Base-by-base conservation (phyloP, 768 basidiomycete genomes). In the Phlebiopsis flavidoalba region DNA sequence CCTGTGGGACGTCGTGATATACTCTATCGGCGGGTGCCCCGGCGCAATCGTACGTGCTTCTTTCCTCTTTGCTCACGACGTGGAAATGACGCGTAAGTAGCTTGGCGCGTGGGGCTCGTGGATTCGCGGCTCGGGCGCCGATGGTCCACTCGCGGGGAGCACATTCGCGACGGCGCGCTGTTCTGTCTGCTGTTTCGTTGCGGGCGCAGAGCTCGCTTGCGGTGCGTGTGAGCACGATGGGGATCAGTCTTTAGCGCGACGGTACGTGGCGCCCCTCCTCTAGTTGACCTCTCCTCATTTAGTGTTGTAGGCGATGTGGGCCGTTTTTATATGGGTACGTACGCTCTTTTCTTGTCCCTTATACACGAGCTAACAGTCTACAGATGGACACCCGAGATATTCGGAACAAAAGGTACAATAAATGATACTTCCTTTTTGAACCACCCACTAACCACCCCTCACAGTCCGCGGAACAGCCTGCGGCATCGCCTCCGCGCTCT, bases 1-100 rank as follows among this genome's bases (percentile, higher is more conserved):
- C 48, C 66, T 95, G 40, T 89, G 89, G 87, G 92, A 95, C 67
- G 87, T 93, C n/a, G 84, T 89, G 35, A 84, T 92, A 36, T 95
- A 91, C 65, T 89, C 93, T 0, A 62, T 93, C 7, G 93, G 89
- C 14, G 91, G 93, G 48, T 91, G 86, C 71, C 91, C 93, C 2
- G 93, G 93, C 45, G 85, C 92, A 8, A 76, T 94, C 54, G 92
- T 93, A 66, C 63, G 88, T 77, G 15, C 33, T 6, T 14, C 26
- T 12, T 3, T 50, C 3, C 46, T 1, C 19, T 17, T 31, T 26
- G 26, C 50, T 21, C 1, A 12, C 49, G n/a, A 33, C 22, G 5
- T 26, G 15, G 6, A 45, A 37, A 15, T 54, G 50, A 17, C 10
- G 7, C n/a, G 36, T 21, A 11, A 21, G 5, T 63, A 95, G 89